Evolutionary conservation across 2,329 filamentous ascomycete species (phyloP).

Genomic region (Dothistroma pini): DNA sequence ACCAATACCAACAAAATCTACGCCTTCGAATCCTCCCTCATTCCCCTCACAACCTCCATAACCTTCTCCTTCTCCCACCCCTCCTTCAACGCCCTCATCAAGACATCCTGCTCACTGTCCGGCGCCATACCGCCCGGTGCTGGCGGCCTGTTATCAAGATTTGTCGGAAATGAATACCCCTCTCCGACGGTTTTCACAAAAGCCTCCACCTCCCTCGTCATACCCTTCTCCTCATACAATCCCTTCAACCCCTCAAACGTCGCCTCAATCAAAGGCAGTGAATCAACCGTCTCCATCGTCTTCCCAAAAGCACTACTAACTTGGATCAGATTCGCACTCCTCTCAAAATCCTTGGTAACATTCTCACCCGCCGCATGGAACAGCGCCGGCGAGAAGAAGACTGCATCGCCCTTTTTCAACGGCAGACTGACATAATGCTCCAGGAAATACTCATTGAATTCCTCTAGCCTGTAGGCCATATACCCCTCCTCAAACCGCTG

Average conservation of each 20-base stretch:
- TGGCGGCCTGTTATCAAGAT: constrained; percentile 56
- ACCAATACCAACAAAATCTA: constrained; percentile 3
- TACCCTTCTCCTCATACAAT: constrained; percentile 36
- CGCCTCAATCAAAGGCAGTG: constrained; percentile 34
- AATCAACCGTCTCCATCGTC: constrained; percentile 60
- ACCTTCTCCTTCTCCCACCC: constrained; percentile 41
- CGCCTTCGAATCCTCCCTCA: constrained; percentile 25
- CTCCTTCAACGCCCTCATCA: constrained; percentile 44
- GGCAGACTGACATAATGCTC: constrained; percentile 52
- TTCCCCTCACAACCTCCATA: constrained; percentile 31
- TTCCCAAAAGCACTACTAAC: constrained; percentile 61
- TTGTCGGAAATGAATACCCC: constrained; percentile 61
- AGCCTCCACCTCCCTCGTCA: constrained; percentile 44
- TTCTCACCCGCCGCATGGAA: constrained; percentile 63
- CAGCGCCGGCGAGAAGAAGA: constrained; percentile 63
- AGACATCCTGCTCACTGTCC: constrained; percentile 54
- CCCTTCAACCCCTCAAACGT: constrained; percentile 43
- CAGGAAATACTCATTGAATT: constrained; percentile 55
- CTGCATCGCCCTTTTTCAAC: constrained; percentile 54
- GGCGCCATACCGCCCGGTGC: constrained; percentile 58
- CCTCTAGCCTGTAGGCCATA: constrained; percentile 53
- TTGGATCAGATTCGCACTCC: constrained; percentile 61
- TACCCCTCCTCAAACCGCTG: constrained; percentile 57
- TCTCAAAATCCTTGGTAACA: constrained; percentile 45
- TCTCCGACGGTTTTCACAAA: constrained; percentile 53